Evolutionary conservation across 352 stramenopile genomes (phyloP).

Genomic region (Phytophthora constricta): DNA sequence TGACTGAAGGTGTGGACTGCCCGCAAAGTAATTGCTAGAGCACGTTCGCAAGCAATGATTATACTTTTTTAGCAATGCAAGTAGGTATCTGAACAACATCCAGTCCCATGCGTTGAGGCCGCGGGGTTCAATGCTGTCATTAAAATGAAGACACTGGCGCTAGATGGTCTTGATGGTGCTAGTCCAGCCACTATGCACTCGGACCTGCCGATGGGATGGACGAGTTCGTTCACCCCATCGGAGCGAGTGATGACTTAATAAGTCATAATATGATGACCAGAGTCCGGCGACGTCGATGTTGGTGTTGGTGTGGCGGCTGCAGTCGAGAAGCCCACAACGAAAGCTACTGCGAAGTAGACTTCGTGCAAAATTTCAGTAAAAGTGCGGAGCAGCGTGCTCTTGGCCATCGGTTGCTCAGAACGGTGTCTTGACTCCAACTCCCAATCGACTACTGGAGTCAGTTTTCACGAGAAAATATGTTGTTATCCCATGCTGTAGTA

Average conservation of each 20-base stretch:
- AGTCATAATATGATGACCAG: slow-evolving; percentile 60
- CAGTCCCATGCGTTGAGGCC: too few relatives aligned
- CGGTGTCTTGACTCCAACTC: slow-evolving; percentile 6
- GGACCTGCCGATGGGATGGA: background rate
- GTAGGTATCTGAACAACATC: too few relatives aligned
- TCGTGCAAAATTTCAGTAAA: slow-evolving; percentile 20
- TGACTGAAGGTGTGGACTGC: too few relatives aligned
- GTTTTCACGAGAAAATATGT: slow-evolving; percentile 24
- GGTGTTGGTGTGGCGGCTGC: background rate
- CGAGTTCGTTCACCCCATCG: background rate
- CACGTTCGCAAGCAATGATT: background rate
- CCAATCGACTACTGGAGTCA: slow-evolving; percentile 4
- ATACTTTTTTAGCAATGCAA: background rate
- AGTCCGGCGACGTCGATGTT: slow-evolving; percentile 5
- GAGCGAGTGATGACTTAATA: background rate
- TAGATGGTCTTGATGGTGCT: too few relatives aligned
- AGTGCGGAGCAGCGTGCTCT: background rate
- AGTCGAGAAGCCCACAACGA: background rate
- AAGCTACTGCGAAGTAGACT: background rate
- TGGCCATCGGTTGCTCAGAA: background rate
- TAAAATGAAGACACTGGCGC: too few relatives aligned
- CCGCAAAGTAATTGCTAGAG: too few relatives aligned
- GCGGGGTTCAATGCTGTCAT: too few relatives aligned
- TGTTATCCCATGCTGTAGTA: slow-evolving; percentile 8
- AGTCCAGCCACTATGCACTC: too few relatives aligned